Evolutionary conservation across 495 filamentous ascomycete species (phyloP), one percentile per base, ranked within the genome.

Genomic region (Cercophora newfieldiana): DNA sequence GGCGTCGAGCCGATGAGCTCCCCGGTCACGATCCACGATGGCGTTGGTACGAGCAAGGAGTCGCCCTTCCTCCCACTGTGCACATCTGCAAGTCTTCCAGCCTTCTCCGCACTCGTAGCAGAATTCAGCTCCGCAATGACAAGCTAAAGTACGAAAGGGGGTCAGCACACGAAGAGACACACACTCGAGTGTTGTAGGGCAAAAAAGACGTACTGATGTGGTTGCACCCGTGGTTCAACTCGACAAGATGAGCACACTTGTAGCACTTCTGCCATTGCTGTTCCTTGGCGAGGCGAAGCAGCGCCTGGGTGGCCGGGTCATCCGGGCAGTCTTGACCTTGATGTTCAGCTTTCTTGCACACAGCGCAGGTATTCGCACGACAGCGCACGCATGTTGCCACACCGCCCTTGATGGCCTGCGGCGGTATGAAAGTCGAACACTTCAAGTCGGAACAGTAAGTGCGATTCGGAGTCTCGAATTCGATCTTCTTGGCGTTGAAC

Each of bases 101-200:
- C 12, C 33, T 1, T 63, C 55, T 3, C 82, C 84, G 65, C 86
- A 89, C 2, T 77, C 69, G 55, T 89, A 89, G 66, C 86, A 89
- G 69, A 89, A 89, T 58, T 88, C 65, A 2, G 79, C 78, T 7
- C 75, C 70, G 62, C 87, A 89, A 24, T 56, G 71, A 67, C 86
- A 89, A 7, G 64, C 74, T 75, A 24, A 14, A 25, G 10, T 14
- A 71, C 62, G 31, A 31, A 10, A 21, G 0, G 21, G n/a, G 50
- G 30, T 30, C 22, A 60, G 26, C 7, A 56, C 7, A 21, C n/a
- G 4, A 10, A 30, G n/a, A 14, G 6, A 22, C 6, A 24, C 0
- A 7, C 25, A n/a, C 56, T 7, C 30, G 30, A 12, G 30, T 12
- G 30, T 4, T 2, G 10, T 18, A 14, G 3, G 8, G 58, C 25